These are phyloP conservation scores for Hortiboletus flavorubellus DNA, from an alignment of 768 basidiomycete genomes.

Conservation along the genomic window DNA sequence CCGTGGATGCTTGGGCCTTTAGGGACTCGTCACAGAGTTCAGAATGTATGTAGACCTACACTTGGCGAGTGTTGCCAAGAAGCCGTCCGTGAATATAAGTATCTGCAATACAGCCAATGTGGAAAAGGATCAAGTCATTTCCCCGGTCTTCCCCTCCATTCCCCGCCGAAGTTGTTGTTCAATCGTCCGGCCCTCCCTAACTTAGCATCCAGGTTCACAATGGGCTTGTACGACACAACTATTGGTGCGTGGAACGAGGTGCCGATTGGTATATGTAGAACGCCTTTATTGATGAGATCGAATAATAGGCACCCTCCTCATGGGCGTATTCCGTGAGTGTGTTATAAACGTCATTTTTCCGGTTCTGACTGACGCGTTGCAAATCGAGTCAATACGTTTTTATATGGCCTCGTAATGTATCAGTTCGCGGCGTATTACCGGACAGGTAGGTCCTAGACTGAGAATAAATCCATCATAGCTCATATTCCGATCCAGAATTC, in stretches of 20 bases:
- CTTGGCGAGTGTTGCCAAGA: too few relatives aligned
- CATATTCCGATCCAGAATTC: conserved; percentile 3
- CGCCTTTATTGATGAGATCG: background rate
- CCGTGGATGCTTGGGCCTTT: too few relatives aligned
- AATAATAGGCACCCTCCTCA: conserved; percentile 13
- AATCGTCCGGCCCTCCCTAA: too few relatives aligned
- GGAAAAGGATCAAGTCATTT: too few relatives aligned
- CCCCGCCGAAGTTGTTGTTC: too few relatives aligned
- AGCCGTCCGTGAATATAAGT: too few relatives aligned
- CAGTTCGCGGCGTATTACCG: conserved; percentile 41
- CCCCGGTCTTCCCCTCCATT: too few relatives aligned
- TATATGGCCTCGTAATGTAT: conserved; percentile 43
- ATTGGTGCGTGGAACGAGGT: conserved; percentile 2
- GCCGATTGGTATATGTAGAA: too few relatives aligned
- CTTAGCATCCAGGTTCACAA: background rate
- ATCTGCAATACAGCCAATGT: too few relatives aligned
- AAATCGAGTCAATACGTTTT: conserved; percentile 20
- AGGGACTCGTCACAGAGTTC: too few relatives aligned
- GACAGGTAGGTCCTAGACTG: conserved; percentile 1
- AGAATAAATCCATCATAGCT: background rate
- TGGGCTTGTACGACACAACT: conserved; percentile 4
- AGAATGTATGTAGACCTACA: too few relatives aligned
- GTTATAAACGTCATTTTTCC: background rate
- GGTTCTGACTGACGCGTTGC: background rate
- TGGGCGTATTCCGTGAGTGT: conserved; percentile 19